Evolutionary conservation across 805 yeast genomes (phyloP).

Genomic region (Kluyveromyces dobzhanskii): DNA sequence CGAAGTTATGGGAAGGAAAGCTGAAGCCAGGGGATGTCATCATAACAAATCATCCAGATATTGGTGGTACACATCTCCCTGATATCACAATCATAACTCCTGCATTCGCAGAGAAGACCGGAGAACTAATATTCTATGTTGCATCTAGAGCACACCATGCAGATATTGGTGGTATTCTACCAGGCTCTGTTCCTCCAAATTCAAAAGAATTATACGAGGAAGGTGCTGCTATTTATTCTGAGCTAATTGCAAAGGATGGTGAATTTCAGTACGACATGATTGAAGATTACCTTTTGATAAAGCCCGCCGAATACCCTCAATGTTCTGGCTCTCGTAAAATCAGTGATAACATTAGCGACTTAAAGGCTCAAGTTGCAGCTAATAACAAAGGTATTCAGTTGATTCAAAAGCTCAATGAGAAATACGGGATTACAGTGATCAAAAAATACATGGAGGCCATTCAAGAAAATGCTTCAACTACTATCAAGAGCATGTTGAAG

Average conservation of each 20-base stretch:
- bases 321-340: constrained; percentile 85
- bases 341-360: constrained; percentile 74
- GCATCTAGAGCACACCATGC: constrained; percentile 97
- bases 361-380: constrained; percentile 84
- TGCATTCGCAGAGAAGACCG: constrained; percentile 49
- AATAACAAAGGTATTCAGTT: constrained; percentile 76
- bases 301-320: constrained; percentile 76
- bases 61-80: constrained; percentile 83
- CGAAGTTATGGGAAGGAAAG: constrained; percentile 53
- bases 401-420: constrained; percentile 49
- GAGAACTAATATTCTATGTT: constrained; percentile 66
- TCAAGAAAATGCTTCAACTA: constrained; percentile 65
- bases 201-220: constrained; percentile 81
- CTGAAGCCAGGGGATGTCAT: constrained; percentile 67
- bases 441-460: constrained; percentile 73
- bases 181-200: constrained; percentile 94
- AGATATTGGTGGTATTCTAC: constrained; percentile 86
- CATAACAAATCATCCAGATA: constrained; percentile 72
- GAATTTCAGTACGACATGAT: constrained; percentile 68
- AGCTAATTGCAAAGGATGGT: constrained; percentile 62
- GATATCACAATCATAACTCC: constrained; percentile 93
- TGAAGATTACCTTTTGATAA: constrained; percentile 49
- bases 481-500: constrained; percentile 52
- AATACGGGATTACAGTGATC: constrained; percentile 53
- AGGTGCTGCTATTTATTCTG: constrained; percentile 82